A percentile compares a stretch with the other conserved stretches of the same genome.
phyloP scores from a whole-genome alignment of 2,329 filamentous ascomycete species.

The Furcasterigmium furcatum region DNA sequence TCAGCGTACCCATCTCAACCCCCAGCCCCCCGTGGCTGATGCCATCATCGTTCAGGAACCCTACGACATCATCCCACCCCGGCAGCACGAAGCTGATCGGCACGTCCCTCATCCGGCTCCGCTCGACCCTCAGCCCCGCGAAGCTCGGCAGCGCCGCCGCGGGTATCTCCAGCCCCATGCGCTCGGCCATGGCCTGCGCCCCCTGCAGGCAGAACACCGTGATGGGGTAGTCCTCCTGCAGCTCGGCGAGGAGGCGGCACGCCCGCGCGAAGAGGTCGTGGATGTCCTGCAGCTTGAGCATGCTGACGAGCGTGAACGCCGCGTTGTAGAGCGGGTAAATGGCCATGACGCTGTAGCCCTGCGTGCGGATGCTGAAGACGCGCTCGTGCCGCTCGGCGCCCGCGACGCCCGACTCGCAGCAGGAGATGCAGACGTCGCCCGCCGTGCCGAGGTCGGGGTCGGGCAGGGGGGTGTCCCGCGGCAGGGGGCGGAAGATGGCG shows the following conservation, averaged over 20 bases:
- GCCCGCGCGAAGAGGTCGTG: neutral
- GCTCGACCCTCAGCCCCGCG: neutral
- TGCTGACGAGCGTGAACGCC: neutral
- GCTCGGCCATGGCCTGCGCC: neutral
- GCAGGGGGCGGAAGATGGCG: neutral
- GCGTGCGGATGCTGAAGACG: neutral
- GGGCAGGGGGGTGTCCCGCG: neutral
- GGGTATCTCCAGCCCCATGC: neutral
- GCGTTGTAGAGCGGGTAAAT: neutral
- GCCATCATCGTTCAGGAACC: neutral
- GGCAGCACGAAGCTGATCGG: slow-evolving; percentile 1
- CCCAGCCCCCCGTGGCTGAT: neutral
- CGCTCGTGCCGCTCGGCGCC: neutral
- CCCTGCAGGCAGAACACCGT: neutral
- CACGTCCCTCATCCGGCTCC: neutral
- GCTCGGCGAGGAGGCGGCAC: neutral
- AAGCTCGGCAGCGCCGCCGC: neutral
- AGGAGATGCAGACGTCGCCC: neutral
- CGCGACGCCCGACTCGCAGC: neutral
- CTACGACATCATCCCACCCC: neutral
- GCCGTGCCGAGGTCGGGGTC: neutral
- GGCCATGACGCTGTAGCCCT: neutral
- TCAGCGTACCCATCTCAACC: neutral
- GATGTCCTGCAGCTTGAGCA: neutral
- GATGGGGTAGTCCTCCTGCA: neutral